Base-by-base conservation (phyloP, 257 asterid genomes). In the Solanum microdontum region DNA sequence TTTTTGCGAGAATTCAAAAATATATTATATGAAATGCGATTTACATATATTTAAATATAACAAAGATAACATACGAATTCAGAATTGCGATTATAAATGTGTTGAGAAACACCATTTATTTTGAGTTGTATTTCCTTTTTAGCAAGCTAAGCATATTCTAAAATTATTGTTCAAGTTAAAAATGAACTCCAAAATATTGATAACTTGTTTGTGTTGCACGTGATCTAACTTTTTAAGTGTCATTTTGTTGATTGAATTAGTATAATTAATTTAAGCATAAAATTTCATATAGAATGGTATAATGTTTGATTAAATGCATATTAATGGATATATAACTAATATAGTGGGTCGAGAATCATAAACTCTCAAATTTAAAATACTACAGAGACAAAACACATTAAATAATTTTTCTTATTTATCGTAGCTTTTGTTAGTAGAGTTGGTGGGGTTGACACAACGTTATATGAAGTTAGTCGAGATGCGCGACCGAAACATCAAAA, bases 401-500 rank as follows among this genome's bases (percentile, higher is more conserved):
- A 17, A 13, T 55, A 7, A 19, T 58, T 58, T 58, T 58, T 58
- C 3, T 8, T 5, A 55, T 55, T 51, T 51, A 34, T 34, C 36
- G 6, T 33, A 33, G 34, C 34, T 0, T 33, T 33, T 33, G 34
- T 33, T 33, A 1, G 34, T 33, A 33, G 6, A 33, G 34, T 33
- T 33, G 34, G 34, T 33, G 34, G 5, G 34, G 34, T 0, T 55
- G 11, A 58, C 24, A 58, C 1, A 3, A 7, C 2, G 3, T 19
- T 1, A 2, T 8, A 19, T 58, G 2, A 58, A 58, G 1, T 23
- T 9, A 23, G 0, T 62, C 3, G 3, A 62, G 3, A 23, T 23
- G 0, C 39, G 1, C 39, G 45, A 4, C 0, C 1, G 1, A 2
- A 9, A 23, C 30, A 1, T 0, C 3, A 12, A 23, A 12, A 2